Base-by-base conservation (phyloP, 192 early-diverging fungal genomes). In the Coemansia nantahalensis region DNA sequence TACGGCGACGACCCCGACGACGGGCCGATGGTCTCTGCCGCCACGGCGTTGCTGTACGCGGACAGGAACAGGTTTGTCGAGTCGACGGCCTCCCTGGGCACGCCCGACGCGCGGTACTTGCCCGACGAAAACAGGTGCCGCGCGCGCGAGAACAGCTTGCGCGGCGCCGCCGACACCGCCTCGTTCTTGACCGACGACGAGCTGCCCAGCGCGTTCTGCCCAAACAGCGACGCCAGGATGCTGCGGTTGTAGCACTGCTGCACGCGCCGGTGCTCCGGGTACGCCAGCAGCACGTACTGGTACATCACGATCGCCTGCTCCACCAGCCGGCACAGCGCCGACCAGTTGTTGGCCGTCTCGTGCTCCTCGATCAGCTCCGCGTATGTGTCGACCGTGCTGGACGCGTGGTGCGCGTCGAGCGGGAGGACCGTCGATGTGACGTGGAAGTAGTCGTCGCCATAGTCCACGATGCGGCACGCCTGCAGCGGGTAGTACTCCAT, bases 211-310 rank as follows among this genome's bases (percentile, higher is more conserved):
- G 73, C 67, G 35, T 68, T 77, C 57, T 65, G 66, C 24, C 67
- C 73, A 65, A 77, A 77, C 37, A 77, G 44, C 26, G 66, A 69
- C 14, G 73, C 65, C 41, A 77, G 36, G 45, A 77, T 77, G 40
- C 73, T 77, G 49, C 67, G 73, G 51, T 77, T 77, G 50, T 77
- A 77, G 54, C 66, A 77, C 56, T 77, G 73, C 49, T 77, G 73
- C 17, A 77, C 54, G 42, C 73, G 60, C 19, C 61, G 67, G 33
- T 77, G 73, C 54, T 69, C 73, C 1, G 73, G 73, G 33, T 69
- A 69, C 5, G 65, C 67, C 37, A 77, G 58, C 21, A 68, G 55
- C 32, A 69, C 73, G 14, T 69, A 69, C 42, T 77, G 73, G 42
- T 69, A 77, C 62, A 65, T 65, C 24, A 47, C 44, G 17, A 77